Percentiles rank a stretch among this genome's conserved stretches.
phyloP scores from a whole-genome alignment of 1,284 basidiomycete genomes.

The Sphaerobolus stellatus region DNA sequence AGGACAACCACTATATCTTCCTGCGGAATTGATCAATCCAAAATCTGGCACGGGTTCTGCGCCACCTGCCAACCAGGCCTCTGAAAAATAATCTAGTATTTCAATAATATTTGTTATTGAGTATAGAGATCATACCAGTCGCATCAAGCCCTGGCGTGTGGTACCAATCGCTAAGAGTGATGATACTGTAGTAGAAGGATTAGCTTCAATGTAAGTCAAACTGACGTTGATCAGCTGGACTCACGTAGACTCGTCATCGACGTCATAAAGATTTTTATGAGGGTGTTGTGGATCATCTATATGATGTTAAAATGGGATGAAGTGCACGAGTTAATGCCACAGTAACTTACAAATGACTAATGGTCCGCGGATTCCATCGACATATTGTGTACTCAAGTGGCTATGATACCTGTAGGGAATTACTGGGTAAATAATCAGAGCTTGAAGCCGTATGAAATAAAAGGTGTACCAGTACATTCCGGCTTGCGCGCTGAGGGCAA shows the following conservation, averaged over 20 bases:
- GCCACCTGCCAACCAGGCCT: conserved; percentile 30
- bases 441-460: not conserved
- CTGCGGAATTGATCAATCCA: conserved; percentile 54
- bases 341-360: conserved; percentile 37
- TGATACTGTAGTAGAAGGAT: conserved; percentile 11
- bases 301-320: no score
- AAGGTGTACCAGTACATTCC: not conserved
- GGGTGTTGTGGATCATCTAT: conserved; percentile 46
- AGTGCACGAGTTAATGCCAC: not conserved
- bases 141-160: conserved; percentile 27
- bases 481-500: not conserved
- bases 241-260: conserved; percentile 33
- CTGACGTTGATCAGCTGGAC: conserved; percentile 25
- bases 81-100: not conserved
- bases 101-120: not conserved
- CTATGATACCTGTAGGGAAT: conserved; percentile 37
- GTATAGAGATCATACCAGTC: conserved; percentile 24
- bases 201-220: not conserved
- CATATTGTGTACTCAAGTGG: conserved; percentile 36
- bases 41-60: conserved; percentile 32
- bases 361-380: conserved; percentile 47
- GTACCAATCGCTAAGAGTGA: conserved; percentile 42
- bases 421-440: not conserved
- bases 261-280: conserved; percentile 39
- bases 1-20: conserved; percentile 26